Percentiles rank a stretch among this genome's conserved stretches.
Evolutionary conservation across 1,284 basidiomycete genomes (phyloP).

Genomic region (Tilletia setariae): DNA sequence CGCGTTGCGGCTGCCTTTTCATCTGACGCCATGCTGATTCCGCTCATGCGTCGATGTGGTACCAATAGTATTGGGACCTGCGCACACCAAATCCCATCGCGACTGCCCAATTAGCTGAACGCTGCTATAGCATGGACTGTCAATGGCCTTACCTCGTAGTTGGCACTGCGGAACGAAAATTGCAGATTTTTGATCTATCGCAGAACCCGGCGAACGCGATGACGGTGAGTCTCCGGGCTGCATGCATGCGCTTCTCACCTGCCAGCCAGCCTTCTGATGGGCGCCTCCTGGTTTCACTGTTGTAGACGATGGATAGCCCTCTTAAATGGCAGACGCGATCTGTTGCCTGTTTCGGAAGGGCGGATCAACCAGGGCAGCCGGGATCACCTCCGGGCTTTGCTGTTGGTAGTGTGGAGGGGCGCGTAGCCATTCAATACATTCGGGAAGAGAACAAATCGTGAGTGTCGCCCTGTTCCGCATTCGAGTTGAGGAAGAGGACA

Average conservation of each 20-base stretch:
- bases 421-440: slow-evolving; percentile 89
- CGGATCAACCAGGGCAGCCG: slow-evolving; percentile 55
- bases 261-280: background rate
- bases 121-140: slow-evolving; percentile 79
- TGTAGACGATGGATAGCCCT: slow-evolving; percentile 31
- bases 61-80: slow-evolving; percentile 83
- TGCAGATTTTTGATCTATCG: slow-evolving; percentile 79
- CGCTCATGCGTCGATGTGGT: background rate
- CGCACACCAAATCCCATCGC: slow-evolving; percentile 70
- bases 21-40: background rate
- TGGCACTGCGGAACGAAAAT: slow-evolving; percentile 82
- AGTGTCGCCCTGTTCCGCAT: background rate
- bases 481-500: background rate
- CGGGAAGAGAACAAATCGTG: slow-evolving; percentile 25
- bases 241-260: background rate
- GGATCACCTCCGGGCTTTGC: slow-evolving; percentile 58
- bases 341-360: slow-evolving; percentile 77
- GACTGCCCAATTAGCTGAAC: slow-evolving; percentile 75
- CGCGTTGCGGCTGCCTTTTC: background rate
- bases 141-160: slow-evolving; percentile 84
- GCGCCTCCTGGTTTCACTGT: background rate
- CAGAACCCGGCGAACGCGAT: slow-evolving; percentile 62
- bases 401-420: slow-evolving; percentile 88
- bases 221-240: slow-evolving; percentile 54
- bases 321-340: slow-evolving; percentile 89